Conservation (phyloP, 768 basidiomycete genomes). For the Leccinum subgranulosum region DNA sequence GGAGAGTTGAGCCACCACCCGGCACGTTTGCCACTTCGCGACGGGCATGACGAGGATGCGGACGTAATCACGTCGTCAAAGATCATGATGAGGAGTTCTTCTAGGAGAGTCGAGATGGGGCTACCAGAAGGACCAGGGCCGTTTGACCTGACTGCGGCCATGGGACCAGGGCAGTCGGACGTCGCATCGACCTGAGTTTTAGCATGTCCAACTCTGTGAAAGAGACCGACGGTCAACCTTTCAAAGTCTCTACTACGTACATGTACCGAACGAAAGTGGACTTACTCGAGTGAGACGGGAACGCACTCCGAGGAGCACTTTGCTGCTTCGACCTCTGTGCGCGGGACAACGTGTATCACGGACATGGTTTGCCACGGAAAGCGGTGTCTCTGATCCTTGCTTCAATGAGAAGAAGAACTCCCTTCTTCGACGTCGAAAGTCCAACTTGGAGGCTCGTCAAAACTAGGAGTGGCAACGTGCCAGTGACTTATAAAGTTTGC, state of each 20-base stretch:
- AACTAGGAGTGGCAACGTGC: no score
- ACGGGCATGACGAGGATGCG: not conserved
- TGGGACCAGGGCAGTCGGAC: no score
- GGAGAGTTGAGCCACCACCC: slow-evolving; percentile 6
- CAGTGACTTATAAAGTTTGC: not conserved
- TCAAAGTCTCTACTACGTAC: not conserved
- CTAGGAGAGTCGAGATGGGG: slow-evolving; percentile 10
- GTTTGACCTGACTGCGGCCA: no score
- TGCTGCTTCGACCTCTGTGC: not conserved
- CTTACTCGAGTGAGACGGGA: not conserved
- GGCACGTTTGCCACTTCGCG: not conserved
- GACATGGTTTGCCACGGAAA: not conserved
- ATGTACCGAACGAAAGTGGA: not conserved
- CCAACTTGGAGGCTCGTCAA: no score
- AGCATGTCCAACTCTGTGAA: not conserved
- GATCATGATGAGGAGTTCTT: slow-evolving; percentile 22
- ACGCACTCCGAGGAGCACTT: not conserved
- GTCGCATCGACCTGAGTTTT: not conserved
- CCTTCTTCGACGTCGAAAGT: not conserved
- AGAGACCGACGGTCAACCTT: not conserved
- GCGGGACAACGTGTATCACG: not conserved
- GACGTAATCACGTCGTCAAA: slow-evolving; percentile 17
- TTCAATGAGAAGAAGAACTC: not conserved
- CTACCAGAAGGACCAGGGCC: not conserved
- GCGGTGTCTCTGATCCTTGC: not conserved